These are phyloP conservation scores for Calycina marina DNA, from an alignment of 2,329 filamentous ascomycete species.

Conservation along the genomic window DNA sequence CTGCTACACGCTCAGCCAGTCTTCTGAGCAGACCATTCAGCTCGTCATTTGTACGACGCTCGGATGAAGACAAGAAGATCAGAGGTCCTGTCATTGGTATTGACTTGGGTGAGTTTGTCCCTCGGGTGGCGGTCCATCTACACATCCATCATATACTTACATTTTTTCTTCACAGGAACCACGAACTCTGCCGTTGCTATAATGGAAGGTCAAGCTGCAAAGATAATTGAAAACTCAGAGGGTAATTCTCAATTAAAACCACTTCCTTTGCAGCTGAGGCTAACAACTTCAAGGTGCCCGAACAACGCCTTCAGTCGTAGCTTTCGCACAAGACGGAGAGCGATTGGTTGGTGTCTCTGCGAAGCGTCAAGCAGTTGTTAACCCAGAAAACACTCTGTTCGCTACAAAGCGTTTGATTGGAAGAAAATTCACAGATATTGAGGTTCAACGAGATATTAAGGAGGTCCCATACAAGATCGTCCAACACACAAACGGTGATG, in stretches of 20 bases:
- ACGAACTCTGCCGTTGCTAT: conserved; percentile 96
- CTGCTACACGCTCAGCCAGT: conserved; percentile 52
- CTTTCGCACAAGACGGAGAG: conserved; percentile 90
- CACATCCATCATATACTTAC: conserved; percentile 12
- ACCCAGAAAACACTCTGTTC: conserved; percentile 96
- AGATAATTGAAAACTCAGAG: conserved; percentile 97
- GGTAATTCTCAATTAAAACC: conserved; percentile 37
- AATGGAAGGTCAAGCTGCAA: conserved; percentile 92
- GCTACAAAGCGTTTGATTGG: conserved; percentile 98
- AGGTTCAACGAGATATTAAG: conserved; percentile 94
- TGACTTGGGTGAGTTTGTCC: conserved; percentile 59
- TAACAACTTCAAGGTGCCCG: conserved; percentile 47
- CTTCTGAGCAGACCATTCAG: conserved; percentile 55
- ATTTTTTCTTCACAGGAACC: conserved; percentile 39
- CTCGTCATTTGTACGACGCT: conserved; percentile 58
- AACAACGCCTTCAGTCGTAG: conserved; percentile 88
- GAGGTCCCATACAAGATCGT: conserved; percentile 98
- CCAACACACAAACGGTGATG: conserved; percentile 90
- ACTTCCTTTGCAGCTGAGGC: conserved; percentile 3
- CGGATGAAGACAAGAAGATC: conserved; percentile 63
- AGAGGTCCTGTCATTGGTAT: conserved; percentile 96
- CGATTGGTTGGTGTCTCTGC: conserved; percentile 92
- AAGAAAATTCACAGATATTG: conserved; percentile 84
- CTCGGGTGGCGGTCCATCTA: conserved; percentile 2
- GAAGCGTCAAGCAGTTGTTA: conserved; percentile 96